Evolutionary conservation across 371 early-diverging fungal species (phyloP), one percentile per base, ranked within the genome.

Genomic region (Mortierella sp.): DNA sequence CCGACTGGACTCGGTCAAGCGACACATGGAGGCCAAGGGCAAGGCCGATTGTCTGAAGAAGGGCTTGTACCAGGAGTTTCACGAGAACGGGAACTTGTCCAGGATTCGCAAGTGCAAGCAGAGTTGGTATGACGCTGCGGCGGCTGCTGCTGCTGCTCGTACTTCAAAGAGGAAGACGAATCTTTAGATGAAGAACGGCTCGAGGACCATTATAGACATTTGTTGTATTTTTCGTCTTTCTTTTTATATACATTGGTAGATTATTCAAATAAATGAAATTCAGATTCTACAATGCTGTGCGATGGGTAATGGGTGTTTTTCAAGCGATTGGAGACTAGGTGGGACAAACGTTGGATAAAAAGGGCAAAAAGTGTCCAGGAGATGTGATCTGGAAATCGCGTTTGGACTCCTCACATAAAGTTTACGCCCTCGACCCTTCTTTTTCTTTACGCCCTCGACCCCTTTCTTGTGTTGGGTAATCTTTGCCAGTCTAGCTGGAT

Each of bases 1-100:
- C 41, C 64, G 82, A 13, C 47, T 82, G 40, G 82, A 82, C 48
- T 82, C 82, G 2, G 82, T 82, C 24, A 82, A 82, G 69, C 61
- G 82, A 16, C 82, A 82, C 37, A 82, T 82, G 82, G 78, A 82
- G 61, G 82, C 82, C 40, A 82, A 82, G 78, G 82, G 82, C 47
- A 82, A 82, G 63, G 48, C 37, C 1, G 82, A 74, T 26, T 82
- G 82, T 61, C 47, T 82, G n/a, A 68, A 47, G 43, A 73, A 64
- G 39, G 82, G 82, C 0, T 26, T 74, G 19, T 82, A 82, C 31
- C 68, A 71, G 14, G 82, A 82, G 63, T 82, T 82, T 40, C 34
- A 31, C 19, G 72, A 77, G 41, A 64, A 65, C 39, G 82, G 82
- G 2, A 75, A 77, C 31, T 52, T 74, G 26, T 41, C 68, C 1